Evolutionary conservation across 2,329 filamentous ascomycete species (phyloP).

Genomic region (Hypoxylon sp.): DNA sequence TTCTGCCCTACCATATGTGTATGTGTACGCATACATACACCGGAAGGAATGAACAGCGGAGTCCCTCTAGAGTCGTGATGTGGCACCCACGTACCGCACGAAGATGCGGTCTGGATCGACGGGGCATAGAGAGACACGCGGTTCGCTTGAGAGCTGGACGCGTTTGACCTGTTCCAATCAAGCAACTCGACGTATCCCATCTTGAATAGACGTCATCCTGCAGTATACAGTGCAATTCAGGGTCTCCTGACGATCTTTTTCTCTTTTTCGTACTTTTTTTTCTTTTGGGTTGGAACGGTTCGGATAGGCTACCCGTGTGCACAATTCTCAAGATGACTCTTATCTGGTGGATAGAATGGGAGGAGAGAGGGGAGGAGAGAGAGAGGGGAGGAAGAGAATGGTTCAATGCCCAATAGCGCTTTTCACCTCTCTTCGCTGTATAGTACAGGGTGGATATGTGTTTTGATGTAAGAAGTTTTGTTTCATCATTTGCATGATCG

Average conservation of each 20-base stretch:
- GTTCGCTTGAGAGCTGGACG: conserved; percentile 4
- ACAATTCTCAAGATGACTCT: background rate
- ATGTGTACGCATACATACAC: too few relatives aligned
- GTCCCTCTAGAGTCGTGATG: conserved; percentile 4
- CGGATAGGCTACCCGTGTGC: background rate
- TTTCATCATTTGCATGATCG: background rate
- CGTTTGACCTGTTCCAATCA: conserved; percentile 3
- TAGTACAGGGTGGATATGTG: background rate
- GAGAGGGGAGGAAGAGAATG: background rate
- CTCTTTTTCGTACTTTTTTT: background rate
- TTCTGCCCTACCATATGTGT: too few relatives aligned
- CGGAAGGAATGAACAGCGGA: background rate
- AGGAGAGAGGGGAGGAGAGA: background rate
- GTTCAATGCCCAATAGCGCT: background rate
- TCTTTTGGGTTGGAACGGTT: background rate
- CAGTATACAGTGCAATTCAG: conserved; percentile 1
- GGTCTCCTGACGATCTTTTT: conserved; percentile 1
- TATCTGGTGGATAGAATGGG: background rate
- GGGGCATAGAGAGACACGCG: conserved; percentile 7
- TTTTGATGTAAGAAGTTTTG: background rate
- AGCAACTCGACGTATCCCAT: background rate
- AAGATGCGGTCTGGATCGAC: conserved; percentile 1
- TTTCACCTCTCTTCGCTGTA: background rate
- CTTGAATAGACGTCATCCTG: conserved; percentile 2
- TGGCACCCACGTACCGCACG: background rate